These are phyloP conservation scores for Ceratocystis variospora DNA, from an alignment of 2,329 filamentous ascomycete genomes.

Conservation along the genomic window DNA sequence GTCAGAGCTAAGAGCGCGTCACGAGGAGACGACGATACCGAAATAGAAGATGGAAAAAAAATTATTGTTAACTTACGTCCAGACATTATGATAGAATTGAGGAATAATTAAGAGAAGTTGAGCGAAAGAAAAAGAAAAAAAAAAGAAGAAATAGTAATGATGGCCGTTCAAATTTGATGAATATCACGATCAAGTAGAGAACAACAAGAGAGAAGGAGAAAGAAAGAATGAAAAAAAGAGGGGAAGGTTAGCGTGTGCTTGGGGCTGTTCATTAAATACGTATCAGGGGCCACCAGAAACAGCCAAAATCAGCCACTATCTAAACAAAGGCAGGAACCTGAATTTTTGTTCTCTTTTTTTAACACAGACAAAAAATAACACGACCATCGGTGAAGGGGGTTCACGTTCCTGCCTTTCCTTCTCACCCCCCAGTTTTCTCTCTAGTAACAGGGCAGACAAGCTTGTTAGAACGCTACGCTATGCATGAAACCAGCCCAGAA, in stretches of 20 bases:
- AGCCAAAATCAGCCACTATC: slow-evolving; percentile 12
- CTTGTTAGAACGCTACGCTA: not conserved
- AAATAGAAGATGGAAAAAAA: not conserved
- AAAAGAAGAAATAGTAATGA: not conserved
- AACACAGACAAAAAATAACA: not conserved
- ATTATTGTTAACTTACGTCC: slow-evolving; percentile 19
- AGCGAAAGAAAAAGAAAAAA: not conserved
- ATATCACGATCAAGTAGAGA: slow-evolving; percentile 6
- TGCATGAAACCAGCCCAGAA: not conserved
- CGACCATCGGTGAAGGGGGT: not conserved
- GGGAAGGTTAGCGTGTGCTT: slow-evolving; percentile 2
- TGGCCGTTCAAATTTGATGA: not conserved
- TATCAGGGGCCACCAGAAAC: slow-evolving; percentile 10
- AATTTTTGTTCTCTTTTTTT: not conserved
- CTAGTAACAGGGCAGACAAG: not conserved
- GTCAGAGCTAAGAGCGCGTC: slow-evolving; percentile 13
- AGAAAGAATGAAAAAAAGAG: slow-evolving; percentile 11
- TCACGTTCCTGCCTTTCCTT: not conserved
- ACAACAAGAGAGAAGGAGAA: slow-evolving; percentile 9
- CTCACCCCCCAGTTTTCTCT: not conserved
- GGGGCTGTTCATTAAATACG: slow-evolving; percentile 15
- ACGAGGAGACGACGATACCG: not conserved
- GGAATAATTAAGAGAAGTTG: slow-evolving; percentile 1
- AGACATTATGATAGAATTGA: slow-evolving; percentile 19
- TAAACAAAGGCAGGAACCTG: not conserved